Conservation (phyloP, 2,329 filamentous ascomycete genomes). For the Sporothrix pseudoabietina region DNA sequence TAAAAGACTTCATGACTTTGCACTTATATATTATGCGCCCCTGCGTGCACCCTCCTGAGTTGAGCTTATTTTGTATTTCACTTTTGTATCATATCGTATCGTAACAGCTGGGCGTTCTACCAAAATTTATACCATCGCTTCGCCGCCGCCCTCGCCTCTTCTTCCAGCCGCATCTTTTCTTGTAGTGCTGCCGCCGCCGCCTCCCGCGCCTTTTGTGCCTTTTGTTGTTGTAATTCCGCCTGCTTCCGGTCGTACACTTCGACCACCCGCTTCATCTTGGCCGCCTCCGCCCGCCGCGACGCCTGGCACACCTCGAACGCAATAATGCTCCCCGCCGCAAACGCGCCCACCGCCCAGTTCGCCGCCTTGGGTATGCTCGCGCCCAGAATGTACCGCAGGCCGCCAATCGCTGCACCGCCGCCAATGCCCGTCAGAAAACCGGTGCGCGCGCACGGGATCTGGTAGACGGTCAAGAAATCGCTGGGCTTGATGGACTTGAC, state of each 20-base stretch:
- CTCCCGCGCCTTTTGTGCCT: slow-evolving; percentile 49
- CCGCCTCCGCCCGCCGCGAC: slow-evolving; percentile 70
- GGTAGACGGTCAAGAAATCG: slow-evolving; percentile 73
- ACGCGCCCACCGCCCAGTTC: slow-evolving; percentile 84
- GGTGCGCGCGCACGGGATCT: slow-evolving; percentile 81
- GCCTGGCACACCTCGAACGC: slow-evolving; percentile 86
- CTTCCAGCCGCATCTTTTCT: slow-evolving; percentile 36
- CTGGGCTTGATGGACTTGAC: slow-evolving; percentile 66
- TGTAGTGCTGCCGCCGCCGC: slow-evolving; percentile 49
- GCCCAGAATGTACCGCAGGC: slow-evolving; percentile 72
- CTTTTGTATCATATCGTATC: background rate
- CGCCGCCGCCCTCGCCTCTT: slow-evolving; percentile 36
- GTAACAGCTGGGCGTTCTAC: slow-evolving; percentile 40
- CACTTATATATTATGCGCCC: background rate
- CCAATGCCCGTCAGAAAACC: slow-evolving; percentile 82
- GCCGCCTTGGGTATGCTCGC: slow-evolving; percentile 66
- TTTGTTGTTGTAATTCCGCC: slow-evolving; percentile 54
- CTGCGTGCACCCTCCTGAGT: background rate
- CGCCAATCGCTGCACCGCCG: slow-evolving; percentile 73
- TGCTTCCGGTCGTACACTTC: slow-evolving; percentile 78
- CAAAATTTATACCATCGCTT: slow-evolving; percentile 61
- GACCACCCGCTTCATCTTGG: slow-evolving; percentile 81
- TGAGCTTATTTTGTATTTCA: background rate
- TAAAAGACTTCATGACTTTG: background rate
- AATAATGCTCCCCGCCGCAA: slow-evolving; percentile 67